Conservation (phyloP, 2,329 filamentous ascomycete species). For the Tolypocladium capitatum region DNA sequence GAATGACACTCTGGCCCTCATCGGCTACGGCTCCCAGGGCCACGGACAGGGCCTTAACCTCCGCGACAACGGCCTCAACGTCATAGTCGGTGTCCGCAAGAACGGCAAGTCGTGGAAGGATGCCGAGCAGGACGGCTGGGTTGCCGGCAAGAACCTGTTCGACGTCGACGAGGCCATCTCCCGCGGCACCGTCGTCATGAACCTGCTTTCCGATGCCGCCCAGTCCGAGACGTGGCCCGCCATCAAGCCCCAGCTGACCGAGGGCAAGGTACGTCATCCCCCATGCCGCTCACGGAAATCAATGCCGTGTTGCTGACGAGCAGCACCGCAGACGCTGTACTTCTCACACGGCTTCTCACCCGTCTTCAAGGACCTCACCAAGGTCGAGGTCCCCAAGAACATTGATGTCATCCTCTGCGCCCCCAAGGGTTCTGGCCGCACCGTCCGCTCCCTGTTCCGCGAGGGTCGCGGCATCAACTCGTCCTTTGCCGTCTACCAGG, state of each 20-base stretch:
- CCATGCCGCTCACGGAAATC: not conserved
- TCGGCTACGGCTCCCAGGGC: slow-evolving; percentile 95
- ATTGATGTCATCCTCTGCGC: slow-evolving; percentile 99
- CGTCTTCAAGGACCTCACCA: slow-evolving; percentile 99
- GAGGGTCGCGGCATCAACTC: slow-evolving; percentile 99
- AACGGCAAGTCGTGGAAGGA: slow-evolving; percentile 98
- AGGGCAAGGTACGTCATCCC: slow-evolving; percentile 72
- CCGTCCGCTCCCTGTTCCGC: slow-evolving; percentile 95
- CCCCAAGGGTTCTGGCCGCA: slow-evolving; percentile 97
- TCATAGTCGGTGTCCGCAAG: slow-evolving; percentile 98
- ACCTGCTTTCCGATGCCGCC: slow-evolving; percentile 93
- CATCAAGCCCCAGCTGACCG: slow-evolving; percentile 95
- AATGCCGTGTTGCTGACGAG: slow-evolving; percentile 9
- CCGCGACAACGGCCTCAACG: slow-evolving; percentile 98
- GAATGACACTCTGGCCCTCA: slow-evolving; percentile 96
- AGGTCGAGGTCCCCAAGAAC: slow-evolving; percentile 89
- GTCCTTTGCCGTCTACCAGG: slow-evolving; percentile 95
- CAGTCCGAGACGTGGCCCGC: slow-evolving; percentile 98
- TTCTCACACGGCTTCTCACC: slow-evolving; percentile 99
- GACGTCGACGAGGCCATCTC: slow-evolving; percentile 93
- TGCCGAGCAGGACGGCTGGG: slow-evolving; percentile 92
- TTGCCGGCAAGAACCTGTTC: slow-evolving; percentile 97
- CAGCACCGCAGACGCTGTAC: slow-evolving; percentile 68
- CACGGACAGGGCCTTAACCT: slow-evolving; percentile 99
- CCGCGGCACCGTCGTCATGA: slow-evolving; percentile 95